These are phyloP conservation scores for Daldinia caldariorum DNA, from an alignment of 495 filamentous ascomycete species.

Conservation along the genomic window DNA sequence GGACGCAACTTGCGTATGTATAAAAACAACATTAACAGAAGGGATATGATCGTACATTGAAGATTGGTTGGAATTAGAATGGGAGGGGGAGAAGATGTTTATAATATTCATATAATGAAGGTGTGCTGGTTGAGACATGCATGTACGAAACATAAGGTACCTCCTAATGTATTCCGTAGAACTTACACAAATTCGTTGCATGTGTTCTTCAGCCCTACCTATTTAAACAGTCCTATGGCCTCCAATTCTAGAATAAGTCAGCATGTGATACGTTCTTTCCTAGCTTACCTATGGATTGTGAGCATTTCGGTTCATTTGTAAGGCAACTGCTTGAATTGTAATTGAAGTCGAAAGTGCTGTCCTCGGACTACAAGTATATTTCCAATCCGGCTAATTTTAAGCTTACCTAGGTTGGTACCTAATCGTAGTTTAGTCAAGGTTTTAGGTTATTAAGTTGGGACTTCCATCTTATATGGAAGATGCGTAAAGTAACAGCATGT, in stretches of 20 bases:
- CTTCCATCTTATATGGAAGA: background rate
- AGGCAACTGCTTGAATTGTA: background rate
- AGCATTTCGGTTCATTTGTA: background rate
- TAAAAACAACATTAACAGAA: background rate
- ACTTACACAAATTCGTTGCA: background rate
- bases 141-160: too few relatives aligned
- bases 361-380: background rate
- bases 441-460: constrained; percentile 1
- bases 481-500: too few relatives aligned
- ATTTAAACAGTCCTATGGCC: background rate
- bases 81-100: background rate
- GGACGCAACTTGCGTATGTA: too few relatives aligned
- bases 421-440: background rate
- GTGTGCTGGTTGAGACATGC: background rate
- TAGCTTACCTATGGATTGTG: background rate
- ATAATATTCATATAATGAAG: background rate
- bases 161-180: too few relatives aligned
- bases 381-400: constrained; percentile 5
- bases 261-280: background rate
- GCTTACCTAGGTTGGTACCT: constrained; percentile 1
- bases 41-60: background rate
- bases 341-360: background rate
- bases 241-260: constrained; percentile 6
- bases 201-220: constrained; percentile 7
- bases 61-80: too few relatives aligned